Base-by-base conservation (phyloP, 352 stramenopile genomes). In the Nothophytophthora sp. region DNA sequence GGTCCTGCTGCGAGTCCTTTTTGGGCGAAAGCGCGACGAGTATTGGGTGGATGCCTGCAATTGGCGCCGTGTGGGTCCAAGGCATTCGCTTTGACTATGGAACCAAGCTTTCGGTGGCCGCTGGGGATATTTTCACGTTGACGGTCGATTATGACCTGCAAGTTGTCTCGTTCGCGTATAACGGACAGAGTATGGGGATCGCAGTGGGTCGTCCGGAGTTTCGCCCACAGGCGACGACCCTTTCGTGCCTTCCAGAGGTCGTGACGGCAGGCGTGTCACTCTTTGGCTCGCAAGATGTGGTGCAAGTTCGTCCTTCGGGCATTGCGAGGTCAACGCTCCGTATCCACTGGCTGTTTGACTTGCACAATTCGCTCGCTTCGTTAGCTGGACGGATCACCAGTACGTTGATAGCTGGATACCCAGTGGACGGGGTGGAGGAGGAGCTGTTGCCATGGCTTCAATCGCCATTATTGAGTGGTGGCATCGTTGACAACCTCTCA, bases 1-100 rank as follows among this genome's bases (percentile, higher is more conserved):
- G 20, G 27, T 59, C 46, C n/a, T 19, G 22, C 22, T 65, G 67
- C n/a, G 55, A 71, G 20, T 67, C 47, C 0, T 90, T 88, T 62
- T 7, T 90, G n/a, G 79, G 79, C 18, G 57, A 73, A 55, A 70
- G 47, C 0, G 3, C 22, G 4, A 72, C 50, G 50, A 92, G 82
- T 32, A 69, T 95, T 23, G 85, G 82, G 1, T 95, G 81, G 82
- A 95, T 95, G 82, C 85, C 85, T 0, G 86, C 85, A 10, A 84
- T 92, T 41, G 85, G 81, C 8, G 71, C 71, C 0, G 30, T 95
- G 5, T 95, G 85, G 85, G 68, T 90, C 7, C 57, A 79, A 67
- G 83, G 83, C 5, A 63, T 55, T n/a, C 59, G 72, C 6, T 63
- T 79, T 25, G 29, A 63, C 12, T 93, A 90, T 45, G 82, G 81